A percentile compares a stretch with the other conserved stretches of the same genome.
Evolutionary conservation across 2,329 filamentous ascomycete species (phyloP).

Genomic region (Paraphoma sp.): DNA sequence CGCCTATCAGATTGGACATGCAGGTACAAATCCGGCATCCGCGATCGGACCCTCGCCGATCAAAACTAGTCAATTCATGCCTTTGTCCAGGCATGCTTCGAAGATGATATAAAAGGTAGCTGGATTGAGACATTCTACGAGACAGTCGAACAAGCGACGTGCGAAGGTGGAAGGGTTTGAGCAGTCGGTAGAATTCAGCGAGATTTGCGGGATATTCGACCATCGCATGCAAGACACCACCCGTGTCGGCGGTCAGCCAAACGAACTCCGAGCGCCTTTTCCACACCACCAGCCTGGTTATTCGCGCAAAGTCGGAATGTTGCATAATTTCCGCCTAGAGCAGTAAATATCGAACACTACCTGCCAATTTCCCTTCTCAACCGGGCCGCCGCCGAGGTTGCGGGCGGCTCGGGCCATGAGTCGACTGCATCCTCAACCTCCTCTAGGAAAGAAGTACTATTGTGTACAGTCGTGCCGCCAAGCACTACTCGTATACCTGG

Average conservation of each 20-base stretch:
- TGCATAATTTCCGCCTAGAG: neutral
- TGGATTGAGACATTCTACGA: no score
- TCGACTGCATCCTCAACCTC: conserved; percentile 89
- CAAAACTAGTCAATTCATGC: neutral
- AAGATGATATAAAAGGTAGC: no score
- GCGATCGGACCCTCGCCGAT: neutral
- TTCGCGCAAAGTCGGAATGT: conserved; percentile 3
- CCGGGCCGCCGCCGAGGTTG: conserved; percentile 64
- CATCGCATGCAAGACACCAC: neutral
- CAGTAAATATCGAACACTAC: conserved; percentile 21
- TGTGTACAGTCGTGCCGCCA: conserved; percentile 87
- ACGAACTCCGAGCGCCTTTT: neutral
- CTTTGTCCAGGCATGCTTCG: neutral
- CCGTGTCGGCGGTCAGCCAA: neutral
- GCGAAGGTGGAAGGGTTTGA: neutral
- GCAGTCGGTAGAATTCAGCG: neutral
- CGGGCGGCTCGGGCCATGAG: conserved; percentile 75
- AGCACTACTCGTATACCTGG: conserved; percentile 89
- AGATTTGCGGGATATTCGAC: neutral
- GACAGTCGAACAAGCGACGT: no score
- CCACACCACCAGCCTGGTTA: neutral
- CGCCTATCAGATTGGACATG: conserved; percentile 23
- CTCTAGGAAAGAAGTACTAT: conserved; percentile 85
- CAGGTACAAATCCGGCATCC: conserved; percentile 23
- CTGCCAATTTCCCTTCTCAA: conserved; percentile 67